Conservation (phyloP, 345 rosid species). For the Eutrema japonicum region DNA sequence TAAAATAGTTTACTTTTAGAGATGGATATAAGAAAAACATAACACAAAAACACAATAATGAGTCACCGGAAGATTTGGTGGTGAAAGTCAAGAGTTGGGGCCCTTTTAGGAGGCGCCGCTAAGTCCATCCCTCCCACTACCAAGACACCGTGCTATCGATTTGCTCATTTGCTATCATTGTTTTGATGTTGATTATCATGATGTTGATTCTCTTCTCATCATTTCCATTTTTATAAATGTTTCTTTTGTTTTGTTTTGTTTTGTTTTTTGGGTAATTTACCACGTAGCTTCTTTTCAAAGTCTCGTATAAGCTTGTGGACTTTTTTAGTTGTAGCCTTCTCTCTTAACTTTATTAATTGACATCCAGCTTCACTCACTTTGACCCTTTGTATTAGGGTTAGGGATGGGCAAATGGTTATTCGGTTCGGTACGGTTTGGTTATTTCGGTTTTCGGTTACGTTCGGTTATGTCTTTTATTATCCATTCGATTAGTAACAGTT, state of each 20-base stretch:
- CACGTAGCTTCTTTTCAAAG: conserved; percentile 29
- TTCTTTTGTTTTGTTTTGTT: conserved; percentile 27
- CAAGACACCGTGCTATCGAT: conserved; percentile 39
- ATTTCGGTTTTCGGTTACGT: no score
- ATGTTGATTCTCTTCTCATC: conserved; percentile 35
- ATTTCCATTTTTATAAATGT: conserved; percentile 24
- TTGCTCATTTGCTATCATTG: conserved; percentile 40
- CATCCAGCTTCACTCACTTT: no score
- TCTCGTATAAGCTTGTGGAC: conserved; percentile 17
- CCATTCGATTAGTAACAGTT: no score
- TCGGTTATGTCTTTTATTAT: no score
- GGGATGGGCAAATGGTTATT: no score
- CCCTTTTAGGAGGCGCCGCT: conserved; percentile 40
- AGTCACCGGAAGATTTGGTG: conserved; percentile 21
- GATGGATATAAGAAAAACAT: not conserved
- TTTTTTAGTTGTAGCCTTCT: conserved; percentile 12
- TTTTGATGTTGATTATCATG: conserved; percentile 33
- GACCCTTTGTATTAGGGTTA: no score
- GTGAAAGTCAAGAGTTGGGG: conserved; percentile 41
- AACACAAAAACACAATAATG: conserved; percentile 27
- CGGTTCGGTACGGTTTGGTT: no score
- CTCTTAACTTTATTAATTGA: not conserved
- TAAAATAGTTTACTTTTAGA: no score
- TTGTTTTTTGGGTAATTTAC: not conserved
- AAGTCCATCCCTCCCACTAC: conserved; percentile 39